Base-by-base conservation (phyloP, 1,284 basidiomycete genomes). In the Trametes pubescens region DNA sequence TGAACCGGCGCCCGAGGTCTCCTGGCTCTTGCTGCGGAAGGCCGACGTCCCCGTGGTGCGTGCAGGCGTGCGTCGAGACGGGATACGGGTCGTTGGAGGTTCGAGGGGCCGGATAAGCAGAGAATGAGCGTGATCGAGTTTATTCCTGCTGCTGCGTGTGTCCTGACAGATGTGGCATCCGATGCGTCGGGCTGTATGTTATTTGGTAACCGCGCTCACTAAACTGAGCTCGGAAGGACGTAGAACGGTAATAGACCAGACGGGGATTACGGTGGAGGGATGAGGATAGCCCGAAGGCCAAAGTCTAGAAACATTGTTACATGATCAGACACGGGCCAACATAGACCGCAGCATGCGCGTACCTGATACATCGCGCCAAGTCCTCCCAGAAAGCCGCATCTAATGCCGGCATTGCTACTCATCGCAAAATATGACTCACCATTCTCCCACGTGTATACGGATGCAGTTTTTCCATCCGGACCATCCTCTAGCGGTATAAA, bases 11-110 rank as follows among this genome's bases (percentile, higher is more conserved):
- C 49, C 49, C 49, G 47, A 48, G 26, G 29, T 3, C 29, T 4
- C 26, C 49, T 18, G 5, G 32, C 32, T 14, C 18, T 16, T 13
- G 49, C 49, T 34, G 49, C 49, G 49, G 29, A 18, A 22, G 51
- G 18, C 51, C 51, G 51, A 38, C 21, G 37, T 54, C 52, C 52
- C 52, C 52, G 52, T 9, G 22, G 37, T 21, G 8, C 37, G 52
- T 35, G 22, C 52, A 3, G 13, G 1, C 37, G 38, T 40, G 21
- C 14, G 52, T 11, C 52, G 24, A 14, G 32, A 40, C 24, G 38
- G 14, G 52, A 13, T 26, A 4, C 16, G 6, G 7, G 13, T 4
- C 6, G 14, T 14, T 13, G 24, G 5, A 38, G 38, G 2, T 6
- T 4, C 49, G 10, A 51, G 29, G 29, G 3, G 4, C 18, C 29